A percentile compares a stretch with the other conserved stretches of the same genome.
Evolutionary conservation across 1,284 basidiomycete genomes (phyloP).

Genomic region (Testicularia cyperi): DNA sequence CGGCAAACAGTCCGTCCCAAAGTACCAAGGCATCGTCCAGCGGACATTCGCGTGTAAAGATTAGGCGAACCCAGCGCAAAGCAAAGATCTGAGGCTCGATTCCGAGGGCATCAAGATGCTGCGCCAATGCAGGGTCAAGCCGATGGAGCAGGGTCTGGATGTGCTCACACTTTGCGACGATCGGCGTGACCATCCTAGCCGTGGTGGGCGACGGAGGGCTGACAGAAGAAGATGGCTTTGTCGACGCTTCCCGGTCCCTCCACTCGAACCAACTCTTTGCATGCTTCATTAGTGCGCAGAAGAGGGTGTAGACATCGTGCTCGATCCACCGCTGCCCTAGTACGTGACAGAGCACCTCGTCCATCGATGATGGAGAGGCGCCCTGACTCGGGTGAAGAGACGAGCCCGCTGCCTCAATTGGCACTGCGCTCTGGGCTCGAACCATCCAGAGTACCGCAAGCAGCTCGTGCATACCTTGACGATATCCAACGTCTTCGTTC

Average conservation of each 20-base stretch:
- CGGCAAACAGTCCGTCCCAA: slow-evolving; percentile 54
- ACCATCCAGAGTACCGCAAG: slow-evolving; percentile 47
- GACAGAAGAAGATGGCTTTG: background rate
- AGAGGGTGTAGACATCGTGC: slow-evolving; percentile 48
- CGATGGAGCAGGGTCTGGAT: slow-evolving; percentile 28
- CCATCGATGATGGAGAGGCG: no score
- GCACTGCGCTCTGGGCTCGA: slow-evolving; percentile 16
- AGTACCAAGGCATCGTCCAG: slow-evolving; percentile 38
- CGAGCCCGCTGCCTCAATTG: no score
- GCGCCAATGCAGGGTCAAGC: slow-evolving; percentile 39
- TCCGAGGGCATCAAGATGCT: slow-evolving; percentile 44
- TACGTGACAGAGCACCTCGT: slow-evolving; percentile 20
- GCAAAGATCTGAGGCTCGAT: slow-evolving; percentile 55
- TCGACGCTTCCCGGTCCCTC: slow-evolving; percentile 4
- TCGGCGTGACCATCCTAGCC: slow-evolving; percentile 11
- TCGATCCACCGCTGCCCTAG: slow-evolving; percentile 37
- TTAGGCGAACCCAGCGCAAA: slow-evolving; percentile 53
- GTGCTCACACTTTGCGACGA: slow-evolving; percentile 27
- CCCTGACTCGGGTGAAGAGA: no score
- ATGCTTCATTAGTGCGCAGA: slow-evolving; percentile 41
- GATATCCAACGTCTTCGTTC: slow-evolving; percentile 50
- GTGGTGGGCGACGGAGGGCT: background rate
- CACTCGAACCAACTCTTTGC: slow-evolving; percentile 50
- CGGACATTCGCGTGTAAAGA: slow-evolving; percentile 52
- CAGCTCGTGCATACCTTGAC: slow-evolving; percentile 60